These are phyloP conservation scores for Hygrophila difformis DNA, from an alignment of 257 asterid species.

Conservation along the genomic window DNA sequence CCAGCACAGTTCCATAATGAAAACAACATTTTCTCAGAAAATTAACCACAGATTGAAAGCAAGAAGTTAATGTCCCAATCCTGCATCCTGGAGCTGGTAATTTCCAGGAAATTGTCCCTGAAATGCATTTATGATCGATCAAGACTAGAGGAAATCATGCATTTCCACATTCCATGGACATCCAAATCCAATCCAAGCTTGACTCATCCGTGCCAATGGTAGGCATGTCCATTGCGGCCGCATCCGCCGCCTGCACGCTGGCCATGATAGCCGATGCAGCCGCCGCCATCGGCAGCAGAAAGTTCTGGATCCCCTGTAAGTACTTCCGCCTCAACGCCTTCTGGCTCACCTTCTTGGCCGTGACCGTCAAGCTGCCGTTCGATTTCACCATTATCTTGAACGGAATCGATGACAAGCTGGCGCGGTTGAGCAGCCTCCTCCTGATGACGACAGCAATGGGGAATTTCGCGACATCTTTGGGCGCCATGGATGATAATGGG, in stretches of 20 bases:
- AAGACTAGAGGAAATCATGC: no score
- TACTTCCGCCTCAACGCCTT: slow-evolving; percentile 24
- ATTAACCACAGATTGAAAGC: no score
- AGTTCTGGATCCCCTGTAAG: slow-evolving; percentile 28
- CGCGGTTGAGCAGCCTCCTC: slow-evolving; percentile 15
- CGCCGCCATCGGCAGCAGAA: slow-evolving; percentile 14
- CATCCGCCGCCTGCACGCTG: slow-evolving; percentile 16
- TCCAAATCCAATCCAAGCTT: no score
- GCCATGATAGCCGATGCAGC: slow-evolving; percentile 19
- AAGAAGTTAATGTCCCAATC: no score
- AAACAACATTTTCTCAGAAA: no score
- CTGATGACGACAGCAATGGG: slow-evolving; percentile 17
- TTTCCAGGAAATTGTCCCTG: no score
- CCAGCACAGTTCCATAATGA: no score
- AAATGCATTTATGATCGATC: no score
- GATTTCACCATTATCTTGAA: slow-evolving; percentile 23
- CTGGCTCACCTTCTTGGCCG: slow-evolving; percentile 22
- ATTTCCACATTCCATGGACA: no score
- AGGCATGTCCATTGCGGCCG: slow-evolving; percentile 25
- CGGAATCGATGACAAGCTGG: slow-evolving; percentile 5
- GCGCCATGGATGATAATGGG: slow-evolving; percentile 17
- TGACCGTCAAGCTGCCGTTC: slow-evolving; percentile 21
- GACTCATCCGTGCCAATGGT: slow-evolving; percentile 20
- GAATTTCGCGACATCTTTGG: slow-evolving; percentile 20
- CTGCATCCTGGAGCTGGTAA: no score